Percentiles rank a stretch among this genome's conserved stretches.
Conservation (phyloP, 495 filamentous ascomycete genomes). For the Xylaria scruposa region DNA sequence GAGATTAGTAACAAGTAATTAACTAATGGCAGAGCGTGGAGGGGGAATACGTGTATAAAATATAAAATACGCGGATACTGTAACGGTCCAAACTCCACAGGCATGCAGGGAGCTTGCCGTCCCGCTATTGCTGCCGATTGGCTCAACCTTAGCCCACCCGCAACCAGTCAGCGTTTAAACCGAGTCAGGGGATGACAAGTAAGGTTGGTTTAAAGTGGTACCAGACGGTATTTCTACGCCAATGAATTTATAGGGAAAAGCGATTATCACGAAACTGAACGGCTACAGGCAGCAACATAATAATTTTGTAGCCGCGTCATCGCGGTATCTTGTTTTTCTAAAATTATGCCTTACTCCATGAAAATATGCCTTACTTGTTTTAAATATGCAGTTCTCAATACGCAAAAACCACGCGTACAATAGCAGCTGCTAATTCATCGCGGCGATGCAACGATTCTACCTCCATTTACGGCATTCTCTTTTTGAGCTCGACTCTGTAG, state of each 20-base stretch:
- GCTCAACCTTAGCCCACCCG: no score
- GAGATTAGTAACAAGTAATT: background rate
- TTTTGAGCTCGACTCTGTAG: no score
- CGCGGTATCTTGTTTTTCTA: background rate
- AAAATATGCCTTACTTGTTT: background rate
- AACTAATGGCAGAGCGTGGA: background rate
- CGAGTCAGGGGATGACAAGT: background rate
- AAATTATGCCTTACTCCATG: background rate
- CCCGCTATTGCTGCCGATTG: no score
- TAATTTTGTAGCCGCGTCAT: background rate
- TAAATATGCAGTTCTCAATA: background rate
- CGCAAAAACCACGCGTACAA: background rate
- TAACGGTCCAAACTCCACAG: background rate
- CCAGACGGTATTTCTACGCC: background rate
- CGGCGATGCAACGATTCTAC: no score
- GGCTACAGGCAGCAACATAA: background rate
- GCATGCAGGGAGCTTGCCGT: background rate
- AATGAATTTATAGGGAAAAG: background rate
- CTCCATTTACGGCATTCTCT: no score
- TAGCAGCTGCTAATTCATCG: no score
- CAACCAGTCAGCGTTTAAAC: background rate
- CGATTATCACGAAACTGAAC: background rate
- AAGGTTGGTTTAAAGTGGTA: background rate
- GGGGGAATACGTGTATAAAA: conserved; percentile 3
- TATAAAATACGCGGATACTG: conserved; percentile 4